Evolutionary conservation across 768 basidiomycete species (phyloP), one percentile per base, ranked within the genome.

Genomic region (Mycena epipterygia): DNA sequence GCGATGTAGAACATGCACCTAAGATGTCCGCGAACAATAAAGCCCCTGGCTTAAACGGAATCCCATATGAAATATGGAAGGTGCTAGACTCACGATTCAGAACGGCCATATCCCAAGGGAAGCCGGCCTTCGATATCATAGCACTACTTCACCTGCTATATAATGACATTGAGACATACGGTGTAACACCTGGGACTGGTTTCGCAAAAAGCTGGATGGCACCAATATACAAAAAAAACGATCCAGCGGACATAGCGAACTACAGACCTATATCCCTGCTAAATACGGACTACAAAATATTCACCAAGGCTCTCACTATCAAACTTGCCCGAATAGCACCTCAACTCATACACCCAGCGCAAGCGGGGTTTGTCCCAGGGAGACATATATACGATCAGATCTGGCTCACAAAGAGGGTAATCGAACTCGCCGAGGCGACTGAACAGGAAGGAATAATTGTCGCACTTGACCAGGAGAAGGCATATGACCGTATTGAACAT

Each of bases 171-270:
- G 52, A 56, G 32, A 37, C 33, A 8, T 21, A 65, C 25, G 64
- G 79, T 0, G 14, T 76, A 0, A 58, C 39, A n/a, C n/a, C 16
- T 0, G 1, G 16, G 0, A 68, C 72, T 0, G 1, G 7, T 3
- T 84, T 77, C 41, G 51, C 76, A 0, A 35, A 60, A 0, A 80
- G 81, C 44, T 75, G 74, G 73, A 73, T 75, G 70, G 71, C 75
- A 51, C 78, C 77, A 0, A 27, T 82, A 0, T 82, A 78, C 44
- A 83, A 83, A 46, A 81, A 81, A 46, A 80, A 76, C 25, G 76
- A 77, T 19, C 12, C n/a, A 0, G 55, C 29, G 0, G 42, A 72
- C 12, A 77, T 78, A 2, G 73, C 57, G 25, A 78, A 75, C 44
- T 80, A 80, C 51, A 0, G 73, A 0, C 78, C 77, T 0, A 80